Evolutionary conservation across 139 green algal genomes (phyloP).

Genomic region (Edaphochlamys debaryana): DNA sequence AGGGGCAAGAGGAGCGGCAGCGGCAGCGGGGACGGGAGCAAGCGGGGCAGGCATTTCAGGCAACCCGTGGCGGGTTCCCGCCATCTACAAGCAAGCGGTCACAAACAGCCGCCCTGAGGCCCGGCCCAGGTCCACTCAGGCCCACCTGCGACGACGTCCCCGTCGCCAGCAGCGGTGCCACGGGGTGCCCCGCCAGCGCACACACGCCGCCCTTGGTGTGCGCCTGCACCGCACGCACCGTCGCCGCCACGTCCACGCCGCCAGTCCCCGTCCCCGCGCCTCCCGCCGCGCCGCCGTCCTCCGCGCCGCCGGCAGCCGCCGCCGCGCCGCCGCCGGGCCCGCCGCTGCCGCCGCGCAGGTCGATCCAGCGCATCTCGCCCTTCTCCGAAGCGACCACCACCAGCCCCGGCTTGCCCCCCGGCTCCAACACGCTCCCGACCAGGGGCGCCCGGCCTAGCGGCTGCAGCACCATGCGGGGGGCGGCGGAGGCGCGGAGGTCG

Average conservation of each 20-base stretch:
- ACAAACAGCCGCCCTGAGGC: too few species aligned
- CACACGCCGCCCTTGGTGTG: constrained; percentile 79
- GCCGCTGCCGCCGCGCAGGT: constrained; percentile 67
- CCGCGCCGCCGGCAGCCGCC: not conserved
- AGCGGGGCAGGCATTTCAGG: too few species aligned
- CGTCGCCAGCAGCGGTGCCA: constrained; percentile 87
- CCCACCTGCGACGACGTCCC: constrained; percentile 43
- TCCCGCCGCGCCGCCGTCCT: not conserved
- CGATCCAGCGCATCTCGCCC: constrained; percentile 84
- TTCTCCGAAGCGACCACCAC: constrained; percentile 49
- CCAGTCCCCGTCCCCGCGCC: not conserved
- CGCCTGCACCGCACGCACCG: constrained; percentile 76
- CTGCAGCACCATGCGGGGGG: constrained; percentile 53
- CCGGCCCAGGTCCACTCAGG: too few species aligned
- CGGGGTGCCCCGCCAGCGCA: constrained; percentile 78
- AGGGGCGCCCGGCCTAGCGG: constrained; percentile 45
- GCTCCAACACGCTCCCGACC: constrained; percentile 74
- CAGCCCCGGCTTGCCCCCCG: constrained; percentile 56
- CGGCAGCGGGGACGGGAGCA: too few species aligned
- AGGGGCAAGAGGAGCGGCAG: too few species aligned
- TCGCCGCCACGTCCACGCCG: not conserved
- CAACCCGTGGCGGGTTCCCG: too few species aligned
- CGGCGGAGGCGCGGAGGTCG: constrained; percentile 69
- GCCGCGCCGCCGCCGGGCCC: not conserved
- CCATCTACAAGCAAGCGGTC: too few species aligned